These are phyloP conservation scores for Pythium aquatile DNA, from an alignment of 352 stramenopile species.

Conservation along the genomic window DNA sequence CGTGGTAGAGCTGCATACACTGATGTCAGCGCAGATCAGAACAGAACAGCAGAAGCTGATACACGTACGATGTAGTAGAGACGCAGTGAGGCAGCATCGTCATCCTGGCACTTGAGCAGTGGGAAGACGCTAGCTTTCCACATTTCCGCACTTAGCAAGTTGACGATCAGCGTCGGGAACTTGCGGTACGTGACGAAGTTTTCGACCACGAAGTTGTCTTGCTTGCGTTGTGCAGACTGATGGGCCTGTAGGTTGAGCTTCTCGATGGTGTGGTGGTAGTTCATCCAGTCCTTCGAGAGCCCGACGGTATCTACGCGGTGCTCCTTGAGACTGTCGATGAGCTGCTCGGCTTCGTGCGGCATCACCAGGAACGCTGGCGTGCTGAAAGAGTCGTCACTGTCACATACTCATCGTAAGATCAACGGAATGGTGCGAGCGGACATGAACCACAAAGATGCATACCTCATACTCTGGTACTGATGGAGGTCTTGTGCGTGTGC, in stretches of 20 bases:
- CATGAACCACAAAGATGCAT: neutral
- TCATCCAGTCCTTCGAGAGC: slow-evolving; percentile 65
- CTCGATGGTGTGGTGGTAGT: slow-evolving; percentile 86
- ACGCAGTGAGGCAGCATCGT: slow-evolving; percentile 67
- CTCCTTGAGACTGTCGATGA: slow-evolving; percentile 71
- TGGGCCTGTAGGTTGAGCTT: slow-evolving; percentile 94
- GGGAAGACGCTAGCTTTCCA: slow-evolving; percentile 88
- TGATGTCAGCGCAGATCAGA: no score
- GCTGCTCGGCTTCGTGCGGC: slow-evolving; percentile 76
- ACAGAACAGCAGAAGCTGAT: no score
- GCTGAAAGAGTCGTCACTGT: slow-evolving; percentile 15
- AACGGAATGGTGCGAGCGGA: neutral
- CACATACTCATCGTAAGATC: neutral
- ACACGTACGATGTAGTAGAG: slow-evolving; percentile 88
- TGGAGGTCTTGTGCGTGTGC: neutral
- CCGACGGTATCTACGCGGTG: slow-evolving; percentile 70
- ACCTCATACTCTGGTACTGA: slow-evolving; percentile 8
- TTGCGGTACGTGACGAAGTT: slow-evolving; percentile 91
- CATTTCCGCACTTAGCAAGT: slow-evolving; percentile 87
- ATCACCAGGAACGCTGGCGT: slow-evolving; percentile 59
- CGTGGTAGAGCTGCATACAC: slow-evolving; percentile 75
- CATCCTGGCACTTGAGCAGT: slow-evolving; percentile 45
- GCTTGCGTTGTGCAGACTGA: slow-evolving; percentile 86
- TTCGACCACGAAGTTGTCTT: slow-evolving; percentile 95
- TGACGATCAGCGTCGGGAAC: slow-evolving; percentile 82